Percentiles rank a stretch among this genome's conserved stretches.
phyloP scores from a whole-genome alignment of 768 basidiomycete species.

The Hydnomerulius pinastri region DNA sequence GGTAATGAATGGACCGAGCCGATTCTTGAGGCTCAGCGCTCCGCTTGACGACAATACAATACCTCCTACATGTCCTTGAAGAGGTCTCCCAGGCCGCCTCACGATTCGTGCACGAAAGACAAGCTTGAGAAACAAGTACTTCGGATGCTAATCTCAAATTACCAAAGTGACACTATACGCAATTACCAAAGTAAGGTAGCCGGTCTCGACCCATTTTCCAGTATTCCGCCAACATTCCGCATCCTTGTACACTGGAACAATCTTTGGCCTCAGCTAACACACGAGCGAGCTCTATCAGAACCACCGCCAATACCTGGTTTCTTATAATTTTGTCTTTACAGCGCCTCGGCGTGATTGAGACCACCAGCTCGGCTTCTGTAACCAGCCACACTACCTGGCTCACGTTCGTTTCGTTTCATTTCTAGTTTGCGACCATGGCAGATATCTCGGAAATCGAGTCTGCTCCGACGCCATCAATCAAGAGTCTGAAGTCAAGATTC shows the following conservation, averaged over 20 bases:
- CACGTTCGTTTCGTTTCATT: slow-evolving; percentile 2
- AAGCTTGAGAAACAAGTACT: too few species aligned
- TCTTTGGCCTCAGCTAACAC: neutral
- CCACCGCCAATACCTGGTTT: too few species aligned
- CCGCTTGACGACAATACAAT: too few species aligned
- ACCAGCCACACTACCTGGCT: neutral
- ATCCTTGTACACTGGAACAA: neutral
- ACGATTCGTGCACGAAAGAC: too few species aligned
- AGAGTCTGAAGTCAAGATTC: slow-evolving; percentile 68
- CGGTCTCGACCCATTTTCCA: neutral
- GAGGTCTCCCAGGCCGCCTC: too few species aligned
- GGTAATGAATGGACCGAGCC: too few species aligned
- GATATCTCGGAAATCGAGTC: slow-evolving; percentile 46
- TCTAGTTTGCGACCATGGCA: slow-evolving; percentile 12
- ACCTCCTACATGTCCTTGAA: too few species aligned
- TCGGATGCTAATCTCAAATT: too few species aligned
- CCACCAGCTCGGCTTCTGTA: too few species aligned
- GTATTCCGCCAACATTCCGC: too few species aligned
- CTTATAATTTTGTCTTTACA: neutral
- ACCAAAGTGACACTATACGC: slow-evolving; percentile 10
- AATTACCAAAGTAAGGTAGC: slow-evolving; percentile 15
- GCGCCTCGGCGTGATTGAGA: neutral
- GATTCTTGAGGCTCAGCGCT: too few species aligned
- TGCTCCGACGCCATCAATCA: slow-evolving; percentile 61
- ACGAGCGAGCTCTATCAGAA: too few species aligned